A percentile compares a stretch with the other conserved stretches of the same genome.
Conservation (phyloP, 148 eudicot species). For the Silene conica region DNA sequence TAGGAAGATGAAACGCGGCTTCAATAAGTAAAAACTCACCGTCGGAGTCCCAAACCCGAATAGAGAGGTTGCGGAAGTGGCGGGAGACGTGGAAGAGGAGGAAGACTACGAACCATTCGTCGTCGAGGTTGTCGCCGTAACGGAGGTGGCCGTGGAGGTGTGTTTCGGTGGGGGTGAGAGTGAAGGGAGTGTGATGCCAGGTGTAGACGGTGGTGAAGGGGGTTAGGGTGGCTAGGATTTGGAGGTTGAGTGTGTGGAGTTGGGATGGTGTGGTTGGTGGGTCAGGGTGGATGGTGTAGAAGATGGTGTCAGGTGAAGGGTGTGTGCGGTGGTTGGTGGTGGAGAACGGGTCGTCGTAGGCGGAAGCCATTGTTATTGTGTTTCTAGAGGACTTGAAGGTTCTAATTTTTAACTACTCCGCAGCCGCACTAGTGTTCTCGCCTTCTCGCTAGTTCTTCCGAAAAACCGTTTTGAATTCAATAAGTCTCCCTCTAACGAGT, state of each 20-base stretch:
- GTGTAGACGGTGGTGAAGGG: conserved; percentile 59
- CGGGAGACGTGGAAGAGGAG: conserved; percentile 51
- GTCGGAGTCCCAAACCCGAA: conserved; percentile 63
- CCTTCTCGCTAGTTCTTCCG: too few species aligned
- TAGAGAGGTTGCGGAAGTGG: conserved; percentile 43
- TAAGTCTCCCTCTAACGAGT: too few species aligned
- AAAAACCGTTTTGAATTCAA: too few species aligned
- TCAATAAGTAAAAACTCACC: conserved; percentile 87
- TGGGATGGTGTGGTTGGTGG: conserved; percentile 31
- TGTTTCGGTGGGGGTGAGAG: conserved; percentile 36
- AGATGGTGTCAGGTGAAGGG: conserved; percentile 68
- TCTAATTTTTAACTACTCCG: too few species aligned
- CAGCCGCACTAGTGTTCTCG: too few species aligned
- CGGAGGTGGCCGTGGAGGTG: conserved; percentile 72
- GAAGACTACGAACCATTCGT: conserved; percentile 90
- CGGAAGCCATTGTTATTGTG: not conserved
- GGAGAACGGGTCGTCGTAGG: conserved; percentile 39
- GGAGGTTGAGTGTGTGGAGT: conserved; percentile 67
- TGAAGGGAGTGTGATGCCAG: conserved; percentile 79
- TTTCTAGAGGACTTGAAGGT: too few species aligned
- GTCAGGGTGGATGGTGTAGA: conserved; percentile 73
- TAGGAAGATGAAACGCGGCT: conserved; percentile 72
- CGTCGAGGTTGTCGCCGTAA: conserved; percentile 81
- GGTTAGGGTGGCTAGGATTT: conserved; percentile 50
- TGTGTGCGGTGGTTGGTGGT: conserved; percentile 27